Evolutionary conservation across 2,329 filamentous ascomycete genomes (phyloP).

Genomic region (Alternaria burnsii): DNA sequence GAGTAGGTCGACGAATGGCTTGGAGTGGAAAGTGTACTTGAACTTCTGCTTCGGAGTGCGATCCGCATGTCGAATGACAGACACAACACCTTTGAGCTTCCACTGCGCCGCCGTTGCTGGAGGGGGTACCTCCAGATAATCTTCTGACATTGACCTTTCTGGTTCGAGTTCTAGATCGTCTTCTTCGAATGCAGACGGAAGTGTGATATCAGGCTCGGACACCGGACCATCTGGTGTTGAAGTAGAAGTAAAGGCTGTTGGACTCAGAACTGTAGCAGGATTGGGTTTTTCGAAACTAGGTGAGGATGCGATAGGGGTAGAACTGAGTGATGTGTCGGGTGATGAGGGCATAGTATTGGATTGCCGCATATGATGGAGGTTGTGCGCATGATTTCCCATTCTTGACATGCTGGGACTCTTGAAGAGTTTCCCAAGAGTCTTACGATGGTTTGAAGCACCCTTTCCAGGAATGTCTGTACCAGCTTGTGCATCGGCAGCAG

Average conservation of each 20-base stretch:
- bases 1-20: constrained; percentile 92
- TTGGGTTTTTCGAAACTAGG: constrained; percentile 54
- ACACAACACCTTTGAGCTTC: constrained; percentile 98
- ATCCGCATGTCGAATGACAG: constrained; percentile 94
- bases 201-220: constrained; percentile 46
- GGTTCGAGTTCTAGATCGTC: constrained; percentile 31
- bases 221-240: constrained; percentile 27
- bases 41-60: constrained; percentile 99
- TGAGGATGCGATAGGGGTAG: constrained; percentile 55
- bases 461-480: constrained; percentile 41
- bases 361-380: constrained; percentile 48
- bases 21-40: constrained; percentile 98
- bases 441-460: constrained; percentile 50
- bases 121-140: constrained; percentile 53
- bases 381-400: constrained; percentile 56
- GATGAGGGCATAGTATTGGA: constrained; percentile 52
- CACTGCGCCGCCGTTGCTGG: constrained; percentile 84
- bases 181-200: constrained; percentile 37
- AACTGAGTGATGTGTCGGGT: constrained; percentile 55
- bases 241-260: constrained; percentile 18
- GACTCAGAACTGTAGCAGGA: constrained; percentile 28
- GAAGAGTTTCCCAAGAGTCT: constrained; percentile 65
- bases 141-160: constrained; percentile 43
- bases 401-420: constrained; percentile 72
- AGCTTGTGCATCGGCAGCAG: constrained; percentile 47